Percentiles rank a stretch among this genome's conserved stretches.
phyloP scores from a whole-genome alignment of 108 stramenopile species.

The Cyclotella atomus region DNA sequence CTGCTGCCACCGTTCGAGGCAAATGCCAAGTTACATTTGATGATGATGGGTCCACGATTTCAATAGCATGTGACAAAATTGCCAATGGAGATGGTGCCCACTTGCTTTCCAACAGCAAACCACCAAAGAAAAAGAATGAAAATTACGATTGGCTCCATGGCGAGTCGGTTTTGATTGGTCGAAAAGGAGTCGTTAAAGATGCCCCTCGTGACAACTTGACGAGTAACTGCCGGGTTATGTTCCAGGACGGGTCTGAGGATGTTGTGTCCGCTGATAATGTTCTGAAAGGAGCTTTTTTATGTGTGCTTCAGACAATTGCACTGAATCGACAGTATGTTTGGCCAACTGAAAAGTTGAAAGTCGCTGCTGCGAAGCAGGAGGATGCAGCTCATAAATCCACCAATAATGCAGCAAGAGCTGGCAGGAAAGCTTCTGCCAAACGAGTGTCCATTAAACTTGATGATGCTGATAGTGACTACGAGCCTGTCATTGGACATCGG shows the following conservation, averaged over 20 bases:
- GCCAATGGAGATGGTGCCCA: slow-evolving; percentile 10
- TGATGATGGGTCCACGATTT: slow-evolving; percentile 19
- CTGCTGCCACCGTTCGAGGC: not conserved
- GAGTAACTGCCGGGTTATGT: not conserved
- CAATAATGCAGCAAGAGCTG: not conserved
- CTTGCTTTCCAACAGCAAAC: slow-evolving; percentile 4
- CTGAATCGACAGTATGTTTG: slow-evolving; percentile 1
- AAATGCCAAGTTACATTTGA: slow-evolving; percentile 14
- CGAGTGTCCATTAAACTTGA: not conserved
- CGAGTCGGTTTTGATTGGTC: not conserved
- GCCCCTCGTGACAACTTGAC: not conserved
- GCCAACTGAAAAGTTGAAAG: not conserved
- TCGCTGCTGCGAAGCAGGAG: not conserved
- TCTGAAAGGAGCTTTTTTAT: slow-evolving; percentile 9
- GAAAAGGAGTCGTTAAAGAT: not conserved
- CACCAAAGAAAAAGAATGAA: slow-evolving; percentile 1
- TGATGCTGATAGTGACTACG: not conserved
- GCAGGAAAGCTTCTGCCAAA: not conserved
- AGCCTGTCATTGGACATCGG: not conserved
- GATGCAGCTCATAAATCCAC: not conserved
- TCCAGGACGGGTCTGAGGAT: slow-evolving; percentile 4
- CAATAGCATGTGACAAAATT: slow-evolving; percentile 18
- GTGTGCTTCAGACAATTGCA: not conserved
- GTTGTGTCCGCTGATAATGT: not conserved
- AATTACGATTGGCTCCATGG: slow-evolving; percentile 1